Evolutionary conservation across 192 early-diverging fungal species (phyloP).

Genomic region (Phlyctochytrium bullatum): DNA sequence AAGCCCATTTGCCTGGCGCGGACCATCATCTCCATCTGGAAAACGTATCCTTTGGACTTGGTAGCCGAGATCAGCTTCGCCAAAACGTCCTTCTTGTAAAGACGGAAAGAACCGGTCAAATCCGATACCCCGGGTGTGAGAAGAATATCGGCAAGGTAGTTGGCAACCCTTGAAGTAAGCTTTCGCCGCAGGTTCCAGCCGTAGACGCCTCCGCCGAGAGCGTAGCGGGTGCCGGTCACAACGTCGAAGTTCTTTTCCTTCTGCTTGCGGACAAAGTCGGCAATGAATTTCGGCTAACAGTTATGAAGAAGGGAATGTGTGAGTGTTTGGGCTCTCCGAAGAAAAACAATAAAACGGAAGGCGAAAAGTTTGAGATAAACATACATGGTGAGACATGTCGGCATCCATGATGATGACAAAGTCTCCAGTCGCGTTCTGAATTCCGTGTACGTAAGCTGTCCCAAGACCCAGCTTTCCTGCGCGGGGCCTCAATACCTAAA

Average conservation of each 20-base stretch:
- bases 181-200: conserved; percentile 97
- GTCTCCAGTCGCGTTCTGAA: conserved; percentile 90
- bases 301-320: not conserved
- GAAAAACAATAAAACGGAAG: not conserved
- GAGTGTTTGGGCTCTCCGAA: not conserved
- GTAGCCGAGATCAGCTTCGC: conserved; percentile 80
- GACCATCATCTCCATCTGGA: conserved; percentile 99
- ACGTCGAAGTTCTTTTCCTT: conserved; percentile 82
- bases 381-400: conserved; percentile 97
- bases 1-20: conserved; percentile 88
- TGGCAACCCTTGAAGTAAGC: conserved; percentile 95
- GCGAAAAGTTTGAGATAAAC: not conserved
- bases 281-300: conserved; percentile 90
- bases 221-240: conserved; percentile 93
- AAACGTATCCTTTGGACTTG: conserved; percentile 96
- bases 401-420: conserved; percentile 98
- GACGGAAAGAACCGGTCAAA: conserved; percentile 92
- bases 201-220: conserved; percentile 85
- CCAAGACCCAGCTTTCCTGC: conserved; percentile 95
- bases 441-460: conserved; percentile 94
- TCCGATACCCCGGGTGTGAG: conserved; percentile 90
- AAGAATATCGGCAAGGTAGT: conserved; percentile 85
- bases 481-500: conserved; percentile 82
- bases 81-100: conserved; percentile 93
- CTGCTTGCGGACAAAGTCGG: conserved; percentile 89